Conservation (phyloP, 306 rosid species). For the Erythrophleum fordii region DNA sequence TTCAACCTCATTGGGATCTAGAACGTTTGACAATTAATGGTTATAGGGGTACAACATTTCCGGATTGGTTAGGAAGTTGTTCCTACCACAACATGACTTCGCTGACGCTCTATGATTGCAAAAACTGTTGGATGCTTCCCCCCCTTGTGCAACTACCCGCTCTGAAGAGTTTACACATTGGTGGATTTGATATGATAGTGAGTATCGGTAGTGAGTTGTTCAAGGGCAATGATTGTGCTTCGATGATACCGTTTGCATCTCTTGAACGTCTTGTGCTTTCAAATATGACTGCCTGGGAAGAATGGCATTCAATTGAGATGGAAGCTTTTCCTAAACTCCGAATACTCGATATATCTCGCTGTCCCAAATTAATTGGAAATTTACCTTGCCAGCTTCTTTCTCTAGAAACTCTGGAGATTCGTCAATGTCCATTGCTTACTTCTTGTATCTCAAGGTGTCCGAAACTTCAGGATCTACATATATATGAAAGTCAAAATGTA, state of each 20-base stretch:
- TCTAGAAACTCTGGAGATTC: not conserved
- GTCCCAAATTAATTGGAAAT: slow-evolving; percentile 15
- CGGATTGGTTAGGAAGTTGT: not conserved
- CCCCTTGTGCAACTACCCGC: slow-evolving; percentile 15
- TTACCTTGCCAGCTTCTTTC: not conserved
- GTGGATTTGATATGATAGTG: not conserved
- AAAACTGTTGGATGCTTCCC: slow-evolving; percentile 8
- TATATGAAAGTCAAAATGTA: not conserved
- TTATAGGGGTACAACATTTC: slow-evolving; percentile 17
- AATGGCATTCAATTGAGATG: too few species aligned
- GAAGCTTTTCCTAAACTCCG: slow-evolving; percentile 11
- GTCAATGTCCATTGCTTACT: not conserved
- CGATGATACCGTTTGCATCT: not conserved
- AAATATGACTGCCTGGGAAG: too few species aligned
- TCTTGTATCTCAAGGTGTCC: slow-evolving; percentile 13
- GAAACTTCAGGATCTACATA: not conserved
- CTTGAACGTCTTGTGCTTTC: too few species aligned
- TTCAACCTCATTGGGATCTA: not conserved
- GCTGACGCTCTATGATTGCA: accelerated
- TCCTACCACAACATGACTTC: not conserved
- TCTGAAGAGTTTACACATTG: not conserved
- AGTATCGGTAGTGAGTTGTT: not conserved
- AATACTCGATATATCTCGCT: accelerated
- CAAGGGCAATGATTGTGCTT: not conserved
- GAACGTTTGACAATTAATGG: not conserved